Conservation (phyloP, 2,329 filamentous ascomycete genomes). For the Cladophialophora carrionii region DNA sequence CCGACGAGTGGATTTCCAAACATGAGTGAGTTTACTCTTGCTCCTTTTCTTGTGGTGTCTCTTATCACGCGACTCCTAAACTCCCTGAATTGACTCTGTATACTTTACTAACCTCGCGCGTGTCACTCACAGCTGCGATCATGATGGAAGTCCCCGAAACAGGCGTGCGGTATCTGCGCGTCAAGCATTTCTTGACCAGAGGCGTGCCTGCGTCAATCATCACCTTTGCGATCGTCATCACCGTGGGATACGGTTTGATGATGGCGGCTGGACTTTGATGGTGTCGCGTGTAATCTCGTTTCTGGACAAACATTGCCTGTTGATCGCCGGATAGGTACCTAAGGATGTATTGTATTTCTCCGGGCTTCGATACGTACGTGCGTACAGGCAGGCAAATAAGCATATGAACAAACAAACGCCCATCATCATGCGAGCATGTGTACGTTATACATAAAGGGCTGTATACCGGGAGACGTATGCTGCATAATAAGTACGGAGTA, state of each 20-base stretch:
- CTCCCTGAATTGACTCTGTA: not conserved
- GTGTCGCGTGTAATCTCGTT: too few species aligned
- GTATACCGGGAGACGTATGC: too few species aligned
- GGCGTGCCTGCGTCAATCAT: conserved; percentile 86
- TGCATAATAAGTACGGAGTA: too few species aligned
- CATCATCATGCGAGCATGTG: too few species aligned
- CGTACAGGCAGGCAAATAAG: too few species aligned
- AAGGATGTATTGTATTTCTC: not conserved
- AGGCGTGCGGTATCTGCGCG: conserved; percentile 85
- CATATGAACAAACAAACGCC: too few species aligned
- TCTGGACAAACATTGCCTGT: not conserved
- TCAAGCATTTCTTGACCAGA: conserved; percentile 93
- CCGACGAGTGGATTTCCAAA: conserved; percentile 97
- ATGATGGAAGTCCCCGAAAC: conserved; percentile 97
- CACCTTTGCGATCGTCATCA: conserved; percentile 79
- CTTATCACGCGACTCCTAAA: not conserved
- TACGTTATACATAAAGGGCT: too few species aligned
- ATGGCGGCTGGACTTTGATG: conserved; percentile 67
- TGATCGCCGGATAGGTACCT: too few species aligned
- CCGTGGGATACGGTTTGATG: conserved; percentile 90
- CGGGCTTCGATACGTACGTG: too few species aligned
- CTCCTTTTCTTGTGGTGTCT: not conserved
- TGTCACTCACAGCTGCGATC: conserved; percentile 73
- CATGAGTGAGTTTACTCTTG: conserved; percentile 76
- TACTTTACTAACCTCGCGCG: conserved; percentile 2